Evolutionary conservation across 1,284 basidiomycete species (phyloP).

Genomic region (Taiwanofungus camphoratus): DNA sequence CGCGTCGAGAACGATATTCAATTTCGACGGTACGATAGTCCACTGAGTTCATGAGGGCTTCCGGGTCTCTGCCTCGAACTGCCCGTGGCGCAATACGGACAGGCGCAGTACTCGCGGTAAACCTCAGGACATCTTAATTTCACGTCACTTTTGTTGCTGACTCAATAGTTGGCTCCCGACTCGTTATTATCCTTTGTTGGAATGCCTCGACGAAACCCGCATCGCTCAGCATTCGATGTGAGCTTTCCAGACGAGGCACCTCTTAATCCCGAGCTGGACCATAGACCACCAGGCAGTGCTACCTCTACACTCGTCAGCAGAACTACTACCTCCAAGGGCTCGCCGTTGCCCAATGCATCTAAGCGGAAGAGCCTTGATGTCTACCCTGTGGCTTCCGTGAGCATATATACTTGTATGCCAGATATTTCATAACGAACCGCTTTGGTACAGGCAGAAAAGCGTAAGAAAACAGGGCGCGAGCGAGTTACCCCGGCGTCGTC

Average conservation of each 20-base stretch:
- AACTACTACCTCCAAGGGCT: neutral
- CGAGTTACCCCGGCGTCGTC: neutral
- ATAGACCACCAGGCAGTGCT: neutral
- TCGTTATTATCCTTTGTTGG: no score
- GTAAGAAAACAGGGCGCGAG: neutral
- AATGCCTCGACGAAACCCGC: neutral
- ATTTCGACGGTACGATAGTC: no score
- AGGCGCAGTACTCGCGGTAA: no score
- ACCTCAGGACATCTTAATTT: no score
- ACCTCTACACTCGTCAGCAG: neutral
- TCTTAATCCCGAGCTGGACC: neutral
- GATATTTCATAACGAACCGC: neutral
- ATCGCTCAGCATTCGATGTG: constrained; percentile 19
- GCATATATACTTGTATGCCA: neutral
- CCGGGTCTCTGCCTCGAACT: no score
- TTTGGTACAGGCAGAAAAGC: neutral
- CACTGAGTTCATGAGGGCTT: no score
- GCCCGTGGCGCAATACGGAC: no score
- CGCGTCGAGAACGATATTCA: no score
- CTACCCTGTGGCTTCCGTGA: neutral
- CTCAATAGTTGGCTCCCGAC: no score
- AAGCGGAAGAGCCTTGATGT: neutral
- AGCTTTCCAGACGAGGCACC: constrained; percentile 30
- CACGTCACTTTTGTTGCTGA: no score
- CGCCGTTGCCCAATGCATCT: neutral